Evolutionary conservation across 371 early-diverging fungal genomes (phyloP), one percentile per base, ranked within the genome.

Genomic region (Fennellomyces sp.): DNA sequence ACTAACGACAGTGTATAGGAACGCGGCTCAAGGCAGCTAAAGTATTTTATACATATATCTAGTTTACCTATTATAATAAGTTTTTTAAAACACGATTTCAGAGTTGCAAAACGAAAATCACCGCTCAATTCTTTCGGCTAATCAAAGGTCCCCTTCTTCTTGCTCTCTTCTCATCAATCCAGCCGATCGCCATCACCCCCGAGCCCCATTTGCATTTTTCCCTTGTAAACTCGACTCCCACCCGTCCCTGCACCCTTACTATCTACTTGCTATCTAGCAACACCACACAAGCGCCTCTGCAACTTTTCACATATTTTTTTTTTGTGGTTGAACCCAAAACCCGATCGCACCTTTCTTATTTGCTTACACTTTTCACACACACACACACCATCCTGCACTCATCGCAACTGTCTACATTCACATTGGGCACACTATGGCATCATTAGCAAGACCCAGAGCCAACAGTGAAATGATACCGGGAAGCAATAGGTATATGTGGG

Each of bases 381-480:
- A 36, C 36, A 8, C 10, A 8, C 36, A 8, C 11, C 36, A 36
- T n/a, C 11, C n/a, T 36, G 10, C 11, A 36, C 36, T 36, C 11
- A 36, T 36, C 36, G 36, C n/a, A n/a, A 15, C 36, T 36, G n/a
- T 11, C 29, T 49, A 8, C 1, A 28, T 29, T 15, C 17, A n/a
- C 29, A 6, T 31, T 31, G 26, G 28, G 13, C 5, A 19, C 54
- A 21, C 11, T 29, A 61, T 61, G 62, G 48, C 62, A 28, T 61
- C 62, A n/a, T 35, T 51, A 55, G 41, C 52, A 53, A 57, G 64
- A 48, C 55, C 53, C 17, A 38, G 64, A 36, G 58, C 64, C 30
- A 52, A 53, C 50, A 63, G 64, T 29, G 64, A 63, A 58, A 58
- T 38, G 28, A 28, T 60, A 52, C 27, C 62, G 21, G 62, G 62